A percentile compares a stretch with the other conserved stretches of the same genome.
These are phyloP conservation scores for Blastobotrys raffinosifermentans DNA, from an alignment of 1,139 yeast genomes.

Conservation along the genomic window DNA sequence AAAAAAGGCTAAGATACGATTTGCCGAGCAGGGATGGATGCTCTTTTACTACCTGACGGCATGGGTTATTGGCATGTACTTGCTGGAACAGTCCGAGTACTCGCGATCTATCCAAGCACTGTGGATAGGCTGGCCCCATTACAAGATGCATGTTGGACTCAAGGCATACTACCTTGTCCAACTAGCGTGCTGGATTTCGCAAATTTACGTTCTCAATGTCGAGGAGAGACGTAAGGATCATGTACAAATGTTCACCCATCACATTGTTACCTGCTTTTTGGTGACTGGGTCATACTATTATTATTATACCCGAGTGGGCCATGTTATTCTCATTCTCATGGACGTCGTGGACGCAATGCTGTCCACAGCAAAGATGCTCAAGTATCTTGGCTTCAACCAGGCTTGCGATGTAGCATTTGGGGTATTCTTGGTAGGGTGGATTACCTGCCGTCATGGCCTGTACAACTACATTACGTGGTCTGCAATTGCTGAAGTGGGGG, in stretches of 20 bases:
- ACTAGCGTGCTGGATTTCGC: slow-evolving; percentile 75
- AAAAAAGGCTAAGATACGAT: slow-evolving; percentile 53
- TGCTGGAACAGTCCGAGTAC: slow-evolving; percentile 57
- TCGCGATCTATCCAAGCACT: slow-evolving; percentile 52
- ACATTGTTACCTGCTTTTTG: slow-evolving; percentile 67
- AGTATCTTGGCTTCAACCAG: slow-evolving; percentile 56
- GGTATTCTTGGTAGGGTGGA: slow-evolving; percentile 64
- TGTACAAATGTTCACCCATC: slow-evolving; percentile 82
- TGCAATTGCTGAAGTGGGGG: slow-evolving; percentile 26
- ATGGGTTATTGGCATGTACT: slow-evolving; percentile 51
- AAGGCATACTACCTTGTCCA: slow-evolving; percentile 70
- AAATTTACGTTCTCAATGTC: slow-evolving; percentile 65
- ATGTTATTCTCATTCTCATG: slow-evolving; percentile 71
- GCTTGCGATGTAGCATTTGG: slow-evolving; percentile 68
- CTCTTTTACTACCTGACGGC: slow-evolving; percentile 54
- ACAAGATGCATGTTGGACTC: slow-evolving; percentile 37
- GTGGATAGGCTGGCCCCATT: slow-evolving; percentile 76
- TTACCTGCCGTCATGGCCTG: slow-evolving; percentile 63
- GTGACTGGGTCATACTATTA: slow-evolving; percentile 68
- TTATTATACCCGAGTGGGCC: slow-evolving; percentile 73
- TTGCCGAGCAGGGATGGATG: slow-evolving; percentile 86
- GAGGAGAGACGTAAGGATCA: slow-evolving; percentile 81
- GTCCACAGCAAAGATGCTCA: slow-evolving; percentile 68
- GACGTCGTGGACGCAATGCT: slow-evolving; percentile 74
- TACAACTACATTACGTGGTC: slow-evolving; percentile 60